A percentile compares a stretch with the other conserved stretches of the same genome.
These are phyloP conservation scores for Earliella scabrosa DNA, from an alignment of 1,284 basidiomycete genomes.

Conservation along the genomic window DNA sequence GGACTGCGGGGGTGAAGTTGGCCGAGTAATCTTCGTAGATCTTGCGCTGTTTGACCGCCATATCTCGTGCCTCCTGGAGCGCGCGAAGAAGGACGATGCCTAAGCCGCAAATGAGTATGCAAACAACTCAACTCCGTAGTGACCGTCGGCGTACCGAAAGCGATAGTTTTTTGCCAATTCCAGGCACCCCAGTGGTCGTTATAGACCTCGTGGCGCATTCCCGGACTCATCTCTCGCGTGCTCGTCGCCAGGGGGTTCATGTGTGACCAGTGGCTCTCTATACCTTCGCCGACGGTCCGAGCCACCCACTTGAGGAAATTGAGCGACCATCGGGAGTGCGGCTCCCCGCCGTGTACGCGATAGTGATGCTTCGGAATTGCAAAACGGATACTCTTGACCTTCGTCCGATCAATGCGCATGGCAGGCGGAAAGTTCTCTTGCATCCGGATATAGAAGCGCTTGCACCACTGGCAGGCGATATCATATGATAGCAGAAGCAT, in stretches of 20 bases:
- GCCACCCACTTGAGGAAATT: conserved; percentile 24
- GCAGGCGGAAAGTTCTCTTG: background rate
- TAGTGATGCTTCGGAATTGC: conserved; percentile 34
- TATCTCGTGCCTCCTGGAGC: background rate
- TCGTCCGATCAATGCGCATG: conserved; percentile 11
- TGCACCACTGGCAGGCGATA: conserved; percentile 40
- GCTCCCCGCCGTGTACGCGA: conserved; percentile 27
- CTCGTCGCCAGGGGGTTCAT: conserved; percentile 25
- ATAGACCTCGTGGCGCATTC: conserved; percentile 27
- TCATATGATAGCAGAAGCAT: conserved; percentile 37
- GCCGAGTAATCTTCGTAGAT: background rate
- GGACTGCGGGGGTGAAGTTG: background rate
- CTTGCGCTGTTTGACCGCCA: background rate
- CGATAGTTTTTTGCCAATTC: conserved; percentile 33
- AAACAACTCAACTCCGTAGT: background rate
- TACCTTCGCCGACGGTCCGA: conserved; percentile 33
- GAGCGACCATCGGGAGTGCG: conserved; percentile 26
- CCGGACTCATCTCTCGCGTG: conserved; percentile 32
- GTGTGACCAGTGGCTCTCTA: conserved; percentile 29
- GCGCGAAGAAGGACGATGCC: background rate
- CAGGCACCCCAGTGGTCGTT: too few relatives aligned
- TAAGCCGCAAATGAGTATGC: background rate
- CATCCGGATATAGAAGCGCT: conserved; percentile 25
- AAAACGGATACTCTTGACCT: conserved; percentile 8
- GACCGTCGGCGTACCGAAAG: conserved; percentile 2